Evolutionary conservation across 2,329 filamentous ascomycete species (phyloP), one percentile per base, ranked within the genome.

Genomic region (Xylaria sp.): DNA sequence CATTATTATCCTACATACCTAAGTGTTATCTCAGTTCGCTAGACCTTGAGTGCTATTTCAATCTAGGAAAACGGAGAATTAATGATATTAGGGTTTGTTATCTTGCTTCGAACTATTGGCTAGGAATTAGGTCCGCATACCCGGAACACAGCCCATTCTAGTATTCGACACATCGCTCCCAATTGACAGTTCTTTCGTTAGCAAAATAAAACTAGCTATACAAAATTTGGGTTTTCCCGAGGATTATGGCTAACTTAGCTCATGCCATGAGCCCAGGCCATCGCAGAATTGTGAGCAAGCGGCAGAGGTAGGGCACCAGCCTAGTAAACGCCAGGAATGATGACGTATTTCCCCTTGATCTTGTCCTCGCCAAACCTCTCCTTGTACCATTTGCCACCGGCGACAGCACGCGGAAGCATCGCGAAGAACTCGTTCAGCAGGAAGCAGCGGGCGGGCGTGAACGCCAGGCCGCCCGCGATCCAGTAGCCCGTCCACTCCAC

Each of bases 401-500:
- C 88, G 61, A 96, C 82, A 17, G 96, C 94, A 75, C 96, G 85
- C 11, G 96, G 95, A 70, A 97, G 79, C 95, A 98, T 99, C 8
- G 92, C 90, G n/a, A 89, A 82, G 59, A 99, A 82, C 81, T 97
- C 94, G 78, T 98, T 98, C 56, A 97, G 71, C 53, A 97, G 75
- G 77, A 98, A 98, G 59, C 87, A 87, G 75, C 94, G 84, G 27
- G 93, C 95, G 0, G 96, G 95, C 56, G 88, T 82, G 76, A 90
- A 93, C 4, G 82, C 80, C 81, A 84, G 87, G 0, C 89, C 90
- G 65, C 90, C 87, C 73, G 92, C 87, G 79, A 97, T 87, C 84
- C 91, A 94, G 79, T 94, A 99, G 0, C 96, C 96, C 3, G 87
- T 80, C 96, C 96, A 99, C 84, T 99, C 96, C 61, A 97, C 79